Base-by-base conservation (phyloP, 2,329 filamentous ascomycete genomes). In the Phaeophleospora eucalypticola region DNA sequence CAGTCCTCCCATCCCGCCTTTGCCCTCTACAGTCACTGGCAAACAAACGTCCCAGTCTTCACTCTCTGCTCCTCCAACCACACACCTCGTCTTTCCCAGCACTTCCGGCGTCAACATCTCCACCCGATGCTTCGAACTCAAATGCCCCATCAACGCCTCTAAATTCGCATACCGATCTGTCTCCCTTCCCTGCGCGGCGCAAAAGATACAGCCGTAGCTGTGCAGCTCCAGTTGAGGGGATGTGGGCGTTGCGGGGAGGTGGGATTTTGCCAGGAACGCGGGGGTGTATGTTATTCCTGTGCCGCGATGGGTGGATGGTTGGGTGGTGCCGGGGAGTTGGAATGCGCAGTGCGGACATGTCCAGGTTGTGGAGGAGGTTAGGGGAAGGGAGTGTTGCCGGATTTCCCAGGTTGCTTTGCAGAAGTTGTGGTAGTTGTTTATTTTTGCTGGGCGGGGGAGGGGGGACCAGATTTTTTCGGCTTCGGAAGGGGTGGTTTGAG, bases 61-160 rank as follows among this genome's bases (percentile, higher is more conserved):
- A 68, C 53, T 59, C 4, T 68, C 62, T 32, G 56, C 46, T n/a
- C 68, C 54, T 0, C 68, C 68, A 1, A 70, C 29, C 4, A 71
- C 52, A 49, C 67, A 67, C 35, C 56, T 63, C 4, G 60, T 64
- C 58, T 63, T 63, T 38, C 43, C 46, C 49, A 37, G 40, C 15
- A 59, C 56, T 49, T 60, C 48, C 51, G 60, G 51, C 39, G 58
- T 54, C 61, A 65, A 29, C 52, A 55, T 29, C 58, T 59, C 21
- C 10, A 58, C 50, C 12, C 58, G 62, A 57, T 72, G 70, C 29
- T 63, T 64, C 15, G 61, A 45, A 0, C 59, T 53, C 9, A 72
- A 56, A 52, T 71, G 69, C 39, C 61, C 62, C 61, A 71, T 65
- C 18, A 71, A 58, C 6, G 6, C 15, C 6, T 51, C 35, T 18